Evolutionary conservation across 1,284 basidiomycete species (phyloP), one percentile per base, ranked within the genome.

Genomic region (Cystobasidium pallidum): DNA sequence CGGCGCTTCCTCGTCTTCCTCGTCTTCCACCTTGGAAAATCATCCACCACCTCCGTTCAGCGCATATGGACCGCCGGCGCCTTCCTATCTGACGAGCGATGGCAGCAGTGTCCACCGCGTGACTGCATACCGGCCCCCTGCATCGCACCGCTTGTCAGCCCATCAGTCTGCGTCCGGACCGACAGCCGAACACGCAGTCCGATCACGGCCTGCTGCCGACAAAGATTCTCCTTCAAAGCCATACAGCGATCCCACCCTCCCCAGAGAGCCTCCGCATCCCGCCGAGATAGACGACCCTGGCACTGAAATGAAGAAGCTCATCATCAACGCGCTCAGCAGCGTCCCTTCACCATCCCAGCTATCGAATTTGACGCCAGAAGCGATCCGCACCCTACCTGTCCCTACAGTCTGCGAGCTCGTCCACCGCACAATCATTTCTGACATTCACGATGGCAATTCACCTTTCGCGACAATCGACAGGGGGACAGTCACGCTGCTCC

Each of bases 21-120:
- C 19, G 39, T 24, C 32, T 4, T 43, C 39, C 17, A 30, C 36
- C 24, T 10, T 28, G 6, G 43, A 36, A 34, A 32, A 57, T 57
- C 54, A 17, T 34, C 54, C 34, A 57, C 8, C 54, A 45, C 43
- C 43, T 57, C 54, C 54, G 54, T 34, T 57, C 54, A 57, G 3
- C 54, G 54, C 17, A 24, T 57, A 28, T 32, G n/a, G 19, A 1
- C 11, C 28, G 10, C 54, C 15, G 13, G 54, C 28, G 3, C 21
- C 49, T 10, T 51, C 15, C 26, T 3, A n/a, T 28, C 26, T 24
- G 8, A 51, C 8, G 3, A 51, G n/a, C 49, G 26, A 24, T 15
- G 26, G 49, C 49, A 24, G n/a, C 49, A 26, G 49, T 24, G 21
- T 51, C 21, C 24, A 24, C 21, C 24, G 6, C 49, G 17, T 24